Evolutionary conservation across 1,284 basidiomycete genomes (phyloP), one percentile per base, ranked within the genome.

Genomic region (Takashimella koratensis): DNA sequence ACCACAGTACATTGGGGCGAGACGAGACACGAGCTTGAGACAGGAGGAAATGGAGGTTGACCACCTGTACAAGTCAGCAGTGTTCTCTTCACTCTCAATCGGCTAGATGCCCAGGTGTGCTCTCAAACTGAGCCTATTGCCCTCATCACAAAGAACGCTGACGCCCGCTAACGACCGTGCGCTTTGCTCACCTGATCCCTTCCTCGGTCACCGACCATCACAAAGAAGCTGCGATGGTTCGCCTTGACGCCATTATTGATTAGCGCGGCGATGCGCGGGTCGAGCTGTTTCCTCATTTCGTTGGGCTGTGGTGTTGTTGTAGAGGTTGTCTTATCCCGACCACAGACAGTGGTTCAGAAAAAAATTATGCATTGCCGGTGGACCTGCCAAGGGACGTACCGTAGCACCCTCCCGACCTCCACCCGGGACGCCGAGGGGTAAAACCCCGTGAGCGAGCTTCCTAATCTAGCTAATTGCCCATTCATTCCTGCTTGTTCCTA

Each of bases 171-270:
- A 36, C 16, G 30, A 36, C 30, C 16, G n/a, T n/a, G n/a, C n/a
- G n/a, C n/a, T n/a, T n/a, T n/a, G 39, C 79, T 54, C 46, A 87
- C 87, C 81, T 98, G 95, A 68, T 97, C 92, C 67, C 90, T 83
- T 6, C 88, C 90, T 74, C 87, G 90, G 80, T 98, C 95, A 36
- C 96, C 96, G 21, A 98, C 92, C 47, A 98, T 82, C 40, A 98
- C 91, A 74, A 99, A 90, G 81, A 99, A 98, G 5, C 90, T 94
- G 39, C 96, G 82, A 66, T 97, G 89, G 63, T 94, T 93, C 61
- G 86, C 82, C 76, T 89, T 86, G 72, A 96, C 92, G 83, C 91
- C 91, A 77, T 94, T 95, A 66, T 84, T 86, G 74, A 97, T 94
- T 56, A 97, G 83, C 52, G 87, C 88, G 12, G 90, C 90, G 66